Conservation (phyloP, 495 filamentous ascomycete species). For the Hypoxylon perforatum region DNA sequence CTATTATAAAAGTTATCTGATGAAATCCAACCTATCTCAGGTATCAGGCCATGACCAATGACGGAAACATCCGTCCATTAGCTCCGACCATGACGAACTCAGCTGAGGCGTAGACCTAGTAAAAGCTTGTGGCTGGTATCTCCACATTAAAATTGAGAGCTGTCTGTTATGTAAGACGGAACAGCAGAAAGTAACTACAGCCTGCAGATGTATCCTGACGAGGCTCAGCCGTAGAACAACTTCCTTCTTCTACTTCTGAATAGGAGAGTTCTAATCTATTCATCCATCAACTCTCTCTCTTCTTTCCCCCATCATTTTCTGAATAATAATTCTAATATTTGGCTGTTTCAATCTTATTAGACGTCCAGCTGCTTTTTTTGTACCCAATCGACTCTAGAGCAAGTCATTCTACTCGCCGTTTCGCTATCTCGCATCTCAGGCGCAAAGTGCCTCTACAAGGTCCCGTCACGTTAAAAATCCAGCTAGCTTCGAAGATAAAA, state of each 20-base stretch:
- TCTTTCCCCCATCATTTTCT: background rate
- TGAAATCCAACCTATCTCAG: background rate
- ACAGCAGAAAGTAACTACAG: too few relatives aligned
- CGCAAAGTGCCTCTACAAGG: background rate
- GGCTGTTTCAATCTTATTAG: background rate
- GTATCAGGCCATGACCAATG: background rate
- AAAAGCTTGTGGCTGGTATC: constrained; percentile 3
- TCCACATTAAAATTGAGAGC: background rate
- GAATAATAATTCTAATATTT: background rate
- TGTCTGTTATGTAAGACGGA: background rate
- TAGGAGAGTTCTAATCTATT: background rate
- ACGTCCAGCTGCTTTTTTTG: background rate
- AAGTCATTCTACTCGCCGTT: background rate
- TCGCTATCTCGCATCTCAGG: background rate
- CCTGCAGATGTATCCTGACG: too few relatives aligned
- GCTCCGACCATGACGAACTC: background rate
- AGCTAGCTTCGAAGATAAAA: background rate
- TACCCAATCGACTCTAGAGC: background rate
- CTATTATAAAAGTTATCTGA: background rate
- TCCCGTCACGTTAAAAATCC: background rate
- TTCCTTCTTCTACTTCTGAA: background rate
- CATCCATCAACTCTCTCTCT: background rate
- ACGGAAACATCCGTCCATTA: background rate
- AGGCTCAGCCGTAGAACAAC: background rate
- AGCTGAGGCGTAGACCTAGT: background rate